phyloP scores from a whole-genome alignment of 352 stramenopile genomes.

The Pythium brachiatum region DNA sequence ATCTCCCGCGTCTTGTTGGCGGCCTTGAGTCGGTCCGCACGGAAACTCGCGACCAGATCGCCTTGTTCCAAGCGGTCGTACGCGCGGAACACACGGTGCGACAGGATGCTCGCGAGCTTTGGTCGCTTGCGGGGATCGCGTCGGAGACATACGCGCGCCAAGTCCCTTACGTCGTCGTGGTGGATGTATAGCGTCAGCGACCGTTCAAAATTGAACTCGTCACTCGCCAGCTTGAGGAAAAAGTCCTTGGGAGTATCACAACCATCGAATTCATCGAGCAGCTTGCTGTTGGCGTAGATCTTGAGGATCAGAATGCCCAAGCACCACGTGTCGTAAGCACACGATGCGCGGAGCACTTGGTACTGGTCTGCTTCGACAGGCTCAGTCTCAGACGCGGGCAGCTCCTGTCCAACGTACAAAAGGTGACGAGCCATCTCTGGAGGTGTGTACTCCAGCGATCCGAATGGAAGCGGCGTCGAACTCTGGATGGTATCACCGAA shows the following conservation, averaged over 20 bases:
- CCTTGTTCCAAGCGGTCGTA: conserved; percentile 25
- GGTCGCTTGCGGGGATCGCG: conserved; percentile 35
- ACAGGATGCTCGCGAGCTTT: conserved; percentile 34
- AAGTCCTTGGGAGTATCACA: conserved; percentile 34
- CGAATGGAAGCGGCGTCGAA: neutral
- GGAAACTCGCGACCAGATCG: conserved; percentile 19
- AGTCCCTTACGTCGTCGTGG: conserved; percentile 42
- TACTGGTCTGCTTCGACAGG: conserved; percentile 16
- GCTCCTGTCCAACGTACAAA: conserved; percentile 26
- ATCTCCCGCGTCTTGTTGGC: conserved; percentile 26
- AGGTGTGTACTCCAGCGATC: conserved; percentile 37
- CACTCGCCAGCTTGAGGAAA: conserved; percentile 31
- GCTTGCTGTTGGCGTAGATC: conserved; percentile 41
- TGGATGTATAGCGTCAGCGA: conserved; percentile 50
- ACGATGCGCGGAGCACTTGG: conserved; percentile 27
- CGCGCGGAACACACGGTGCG: conserved; percentile 37
- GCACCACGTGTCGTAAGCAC: conserved; percentile 57
- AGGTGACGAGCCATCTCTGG: conserved; percentile 45
- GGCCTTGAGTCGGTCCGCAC: conserved; percentile 20
- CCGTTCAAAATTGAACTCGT: conserved; percentile 37
- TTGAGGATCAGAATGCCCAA: conserved; percentile 59
- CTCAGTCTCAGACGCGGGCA: conserved; percentile 7
- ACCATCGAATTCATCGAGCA: conserved; percentile 47
- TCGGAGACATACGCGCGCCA: conserved; percentile 43
- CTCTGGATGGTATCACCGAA: conserved; percentile 27